phyloP scores from a whole-genome alignment of 768 basidiomycete species.

The Lentinula detonsa region DNA sequence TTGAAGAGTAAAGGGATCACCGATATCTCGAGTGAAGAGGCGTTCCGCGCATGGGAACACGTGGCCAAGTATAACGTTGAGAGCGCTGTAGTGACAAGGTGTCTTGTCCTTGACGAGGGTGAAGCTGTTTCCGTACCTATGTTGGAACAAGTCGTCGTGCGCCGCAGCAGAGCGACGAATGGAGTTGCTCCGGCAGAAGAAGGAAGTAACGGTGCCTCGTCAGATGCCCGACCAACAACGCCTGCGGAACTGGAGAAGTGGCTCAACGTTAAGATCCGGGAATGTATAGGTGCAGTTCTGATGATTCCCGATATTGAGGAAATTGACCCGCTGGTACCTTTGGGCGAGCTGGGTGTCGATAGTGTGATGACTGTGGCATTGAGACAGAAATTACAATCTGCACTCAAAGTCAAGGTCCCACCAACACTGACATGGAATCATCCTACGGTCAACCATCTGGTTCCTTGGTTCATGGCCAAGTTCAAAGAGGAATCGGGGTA shows the following conservation, averaged over 20 bases:
- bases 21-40: not conserved
- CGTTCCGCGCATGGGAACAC: not conserved
- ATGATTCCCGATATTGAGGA: not conserved
- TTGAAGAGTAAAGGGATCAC: not conserved
- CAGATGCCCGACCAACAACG: not conserved
- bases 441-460: not conserved
- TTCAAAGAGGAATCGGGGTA: not conserved
- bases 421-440: constrained; percentile 2
- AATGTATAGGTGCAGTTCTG: not conserved
- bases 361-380: not conserved
- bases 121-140: not conserved
- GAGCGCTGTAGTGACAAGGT: not conserved
- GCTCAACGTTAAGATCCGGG: not conserved
- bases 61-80: not conserved
- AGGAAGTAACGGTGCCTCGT: too few relatives aligned
- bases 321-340: constrained; percentile 1
- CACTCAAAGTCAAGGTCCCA: not conserved
- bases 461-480: not conserved
- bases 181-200: not conserved
- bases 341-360: not conserved
- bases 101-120: not conserved
- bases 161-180: not conserved
- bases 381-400: not conserved
- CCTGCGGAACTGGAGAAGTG: not conserved
- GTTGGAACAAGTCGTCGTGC: not conserved